phyloP scores from a whole-genome alignment of 2,329 filamentous ascomycete species.

The Apiospora aurea region DNA sequence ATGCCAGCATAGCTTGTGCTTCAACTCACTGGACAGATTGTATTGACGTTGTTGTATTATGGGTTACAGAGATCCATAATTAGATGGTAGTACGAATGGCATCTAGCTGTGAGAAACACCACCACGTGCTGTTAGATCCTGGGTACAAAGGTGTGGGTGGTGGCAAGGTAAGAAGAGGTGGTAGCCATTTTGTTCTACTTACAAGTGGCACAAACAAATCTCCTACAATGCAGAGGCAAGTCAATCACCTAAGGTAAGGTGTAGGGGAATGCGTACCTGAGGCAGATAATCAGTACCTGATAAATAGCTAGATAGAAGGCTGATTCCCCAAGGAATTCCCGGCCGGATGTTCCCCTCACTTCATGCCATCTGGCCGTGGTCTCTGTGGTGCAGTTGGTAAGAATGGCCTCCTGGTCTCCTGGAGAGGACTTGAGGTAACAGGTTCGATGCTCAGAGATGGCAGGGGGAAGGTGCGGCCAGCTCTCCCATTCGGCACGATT shows the following conservation, averaged over 20 bases:
- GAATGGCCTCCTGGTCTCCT: neutral
- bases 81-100: neutral
- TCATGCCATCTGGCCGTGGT: neutral
- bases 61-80: no score
- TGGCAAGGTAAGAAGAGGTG: neutral
- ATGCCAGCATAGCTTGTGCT: no score
- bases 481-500: slow-evolving; percentile 7
- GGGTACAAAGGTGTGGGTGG: neutral
- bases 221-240: neutral
- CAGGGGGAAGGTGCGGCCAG: slow-evolving; percentile 7
- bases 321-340: neutral
- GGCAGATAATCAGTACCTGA: neutral
- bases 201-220: neutral
- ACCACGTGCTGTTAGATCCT: neutral
- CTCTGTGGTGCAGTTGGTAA: slow-evolving; percentile 11
- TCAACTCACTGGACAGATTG: no score
- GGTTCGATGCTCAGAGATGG: slow-evolving; percentile 18
- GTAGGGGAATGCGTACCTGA: neutral
- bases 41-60: no score
- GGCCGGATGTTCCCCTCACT: slow-evolving; percentile 1
- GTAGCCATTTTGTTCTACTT: neutral
- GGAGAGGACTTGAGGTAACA: slow-evolving; percentile 15
- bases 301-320: neutral
- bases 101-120: neutral
- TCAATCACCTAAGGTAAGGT: neutral